Percentiles rank a stretch among this genome's conserved stretches.
Evolutionary conservation across 2,329 filamentous ascomycete genomes (phyloP).

Genomic region (Colletotrichum sojae): DNA sequence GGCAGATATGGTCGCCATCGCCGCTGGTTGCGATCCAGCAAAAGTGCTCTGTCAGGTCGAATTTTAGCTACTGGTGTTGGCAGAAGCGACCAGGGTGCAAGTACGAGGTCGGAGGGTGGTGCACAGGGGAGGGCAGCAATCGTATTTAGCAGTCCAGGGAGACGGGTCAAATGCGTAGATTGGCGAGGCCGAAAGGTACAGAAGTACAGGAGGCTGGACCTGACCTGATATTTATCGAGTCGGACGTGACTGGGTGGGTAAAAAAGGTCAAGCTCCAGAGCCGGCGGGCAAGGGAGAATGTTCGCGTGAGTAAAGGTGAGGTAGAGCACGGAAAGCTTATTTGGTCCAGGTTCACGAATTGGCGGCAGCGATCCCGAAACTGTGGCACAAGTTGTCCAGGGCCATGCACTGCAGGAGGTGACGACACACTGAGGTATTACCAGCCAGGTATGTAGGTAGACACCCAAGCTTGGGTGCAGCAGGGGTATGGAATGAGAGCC

Average conservation of each 20-base stretch:
- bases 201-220: neutral
- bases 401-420: neutral
- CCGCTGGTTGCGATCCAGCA: slow-evolving; percentile 1
- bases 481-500: too few relatives aligned
- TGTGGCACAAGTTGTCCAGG: neutral
- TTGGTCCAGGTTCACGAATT: neutral
- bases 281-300: neutral
- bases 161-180: neutral
- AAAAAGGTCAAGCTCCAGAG: neutral
- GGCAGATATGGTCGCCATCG: slow-evolving; percentile 32
- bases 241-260: neutral
- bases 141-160: too few relatives aligned
- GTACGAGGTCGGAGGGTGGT: neutral
- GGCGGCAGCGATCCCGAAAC: neutral
- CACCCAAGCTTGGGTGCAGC: too few relatives aligned
- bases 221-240: neutral
- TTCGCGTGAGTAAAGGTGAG: neutral
- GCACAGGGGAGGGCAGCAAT: too few relatives aligned
- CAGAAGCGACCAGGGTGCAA: too few relatives aligned
- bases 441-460: too few relatives aligned
- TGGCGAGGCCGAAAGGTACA: neutral
- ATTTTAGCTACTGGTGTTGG: slow-evolving; percentile 11
- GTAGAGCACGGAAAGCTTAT: neutral
- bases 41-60: neutral
- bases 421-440: neutral